phyloP scores from a whole-genome alignment of 2,329 filamentous ascomycete genomes.

The Cyclaneusma minus region DNA sequence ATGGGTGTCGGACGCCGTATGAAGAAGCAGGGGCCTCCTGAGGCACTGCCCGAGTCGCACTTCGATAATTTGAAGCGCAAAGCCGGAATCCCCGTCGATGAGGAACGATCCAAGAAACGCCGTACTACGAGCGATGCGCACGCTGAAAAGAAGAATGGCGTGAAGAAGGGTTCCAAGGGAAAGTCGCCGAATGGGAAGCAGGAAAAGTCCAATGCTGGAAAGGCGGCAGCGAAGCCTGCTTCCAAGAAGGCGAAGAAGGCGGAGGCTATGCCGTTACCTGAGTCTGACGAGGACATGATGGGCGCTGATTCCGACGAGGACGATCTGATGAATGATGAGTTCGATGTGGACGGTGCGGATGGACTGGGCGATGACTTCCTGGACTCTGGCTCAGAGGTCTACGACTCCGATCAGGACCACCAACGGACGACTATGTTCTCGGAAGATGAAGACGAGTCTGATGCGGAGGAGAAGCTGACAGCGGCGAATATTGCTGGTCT shows the following conservation, averaged over 20 bases:
- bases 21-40: conserved; percentile 86
- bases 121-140: conserved; percentile 16
- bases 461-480: conserved; percentile 78
- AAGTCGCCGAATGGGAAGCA: conserved; percentile 21
- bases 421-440: conserved; percentile 65
- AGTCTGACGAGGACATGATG: conserved; percentile 23
- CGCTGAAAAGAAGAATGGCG: conserved; percentile 18
- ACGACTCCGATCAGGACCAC: conserved; percentile 36
- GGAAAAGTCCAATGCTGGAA: conserved; percentile 18
- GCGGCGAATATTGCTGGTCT: conserved; percentile 93
- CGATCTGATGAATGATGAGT: conserved; percentile 27
- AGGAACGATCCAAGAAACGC: conserved; percentile 30
- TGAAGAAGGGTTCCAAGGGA: conserved; percentile 16
- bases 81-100: conserved; percentile 49
- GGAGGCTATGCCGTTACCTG: conserved; percentile 26
- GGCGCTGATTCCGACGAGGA: conserved; percentile 29
- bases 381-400: conserved; percentile 21
- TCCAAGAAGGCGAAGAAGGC: conserved; percentile 22
- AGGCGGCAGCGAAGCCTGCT: conserved; percentile 17
- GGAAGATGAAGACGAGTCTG: conserved; percentile 81
- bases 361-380: conserved; percentile 43
- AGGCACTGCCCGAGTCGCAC: conserved; percentile 65
- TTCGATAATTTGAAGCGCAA: conserved; percentile 77
- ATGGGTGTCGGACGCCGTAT: conserved; percentile 89
- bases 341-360: conserved; percentile 19